phyloP scores from a whole-genome alignment of 371 early-diverging fungal genomes.

The Lichtheimia corymbifera region DNA sequence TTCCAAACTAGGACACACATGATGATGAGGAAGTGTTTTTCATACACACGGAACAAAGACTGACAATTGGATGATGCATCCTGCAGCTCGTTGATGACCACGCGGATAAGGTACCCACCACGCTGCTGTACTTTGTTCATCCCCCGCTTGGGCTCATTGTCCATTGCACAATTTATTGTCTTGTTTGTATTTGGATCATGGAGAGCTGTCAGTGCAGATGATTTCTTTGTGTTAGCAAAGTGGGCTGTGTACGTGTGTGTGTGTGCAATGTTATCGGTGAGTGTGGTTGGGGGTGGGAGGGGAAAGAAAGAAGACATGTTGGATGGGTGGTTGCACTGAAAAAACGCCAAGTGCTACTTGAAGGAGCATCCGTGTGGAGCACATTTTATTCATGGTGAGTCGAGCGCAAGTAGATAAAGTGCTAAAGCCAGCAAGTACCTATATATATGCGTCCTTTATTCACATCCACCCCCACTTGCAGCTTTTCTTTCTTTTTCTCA shows the following conservation, averaged over 20 bases:
- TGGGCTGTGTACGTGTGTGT: background rate
- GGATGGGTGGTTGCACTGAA: conserved; percentile 1
- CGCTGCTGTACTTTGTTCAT: too few species aligned
- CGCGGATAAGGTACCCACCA: background rate
- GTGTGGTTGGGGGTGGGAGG: background rate
- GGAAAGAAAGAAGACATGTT: background rate
- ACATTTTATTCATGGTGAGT: background rate
- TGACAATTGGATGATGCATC: background rate
- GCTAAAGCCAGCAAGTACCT: too few species aligned
- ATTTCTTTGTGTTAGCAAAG: background rate
- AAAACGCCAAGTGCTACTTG: conserved; percentile 5
- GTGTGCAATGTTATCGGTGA: background rate
- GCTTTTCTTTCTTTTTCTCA: conserved; percentile 3
- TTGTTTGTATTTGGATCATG: too few species aligned
- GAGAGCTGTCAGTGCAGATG: background rate
- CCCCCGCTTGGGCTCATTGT: too few species aligned
- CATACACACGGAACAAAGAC: background rate
- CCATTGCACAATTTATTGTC: too few species aligned
- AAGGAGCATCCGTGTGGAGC: background rate
- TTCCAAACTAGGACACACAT: conserved; percentile 1
- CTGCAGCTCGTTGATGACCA: background rate
- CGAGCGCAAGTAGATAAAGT: background rate
- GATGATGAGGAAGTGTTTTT: background rate
- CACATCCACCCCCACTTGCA: background rate
- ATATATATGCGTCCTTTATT: too few species aligned